These are phyloP conservation scores for Triticum dicoccoides DNA, from an alignment of 176 grass and related monocot genomes.

Conservation along the genomic window DNA sequence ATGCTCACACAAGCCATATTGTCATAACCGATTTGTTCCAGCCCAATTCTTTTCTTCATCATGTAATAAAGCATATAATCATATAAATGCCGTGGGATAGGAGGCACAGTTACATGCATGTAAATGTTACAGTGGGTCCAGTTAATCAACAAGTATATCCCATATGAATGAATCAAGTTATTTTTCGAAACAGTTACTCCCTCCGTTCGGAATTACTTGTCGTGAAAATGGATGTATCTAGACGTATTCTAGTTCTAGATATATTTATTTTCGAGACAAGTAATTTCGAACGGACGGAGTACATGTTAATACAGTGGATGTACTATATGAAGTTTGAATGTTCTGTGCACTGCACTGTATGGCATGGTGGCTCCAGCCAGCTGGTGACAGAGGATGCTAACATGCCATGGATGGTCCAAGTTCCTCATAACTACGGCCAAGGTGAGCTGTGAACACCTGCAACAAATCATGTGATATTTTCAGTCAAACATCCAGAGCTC, in stretches of 20 bases:
- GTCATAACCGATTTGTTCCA: slow-evolving; percentile 27
- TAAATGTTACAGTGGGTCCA: slow-evolving; percentile 34
- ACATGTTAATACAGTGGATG: neutral
- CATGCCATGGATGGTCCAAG: slow-evolving; percentile 42
- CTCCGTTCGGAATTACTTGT: too few species aligned
- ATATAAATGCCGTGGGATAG: slow-evolving; percentile 30
- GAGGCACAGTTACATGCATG: slow-evolving; percentile 26
- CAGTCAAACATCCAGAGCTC: neutral
- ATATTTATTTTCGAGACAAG: too few species aligned
- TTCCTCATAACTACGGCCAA: slow-evolving; percentile 28
- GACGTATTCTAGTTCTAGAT: too few species aligned
- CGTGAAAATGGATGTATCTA: too few species aligned
- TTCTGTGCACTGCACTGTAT: neutral
- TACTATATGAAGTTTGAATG: neutral
- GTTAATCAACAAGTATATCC: slow-evolving; percentile 12
- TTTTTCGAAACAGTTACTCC: neutral
- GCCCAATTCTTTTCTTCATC: slow-evolving; percentile 42
- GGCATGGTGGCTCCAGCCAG: slow-evolving; percentile 16
- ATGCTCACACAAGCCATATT: neutral
- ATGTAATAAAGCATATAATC: slow-evolving; percentile 18
- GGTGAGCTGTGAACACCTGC: slow-evolving; percentile 21
- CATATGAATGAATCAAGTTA: neutral
- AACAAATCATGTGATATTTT: slow-evolving; percentile 35
- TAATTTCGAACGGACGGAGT: too few species aligned
- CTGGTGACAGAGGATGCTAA: slow-evolving; percentile 29